Evolutionary conservation across 1,139 yeast species (phyloP).

Genomic region (Tardiomyces depauwii): DNA sequence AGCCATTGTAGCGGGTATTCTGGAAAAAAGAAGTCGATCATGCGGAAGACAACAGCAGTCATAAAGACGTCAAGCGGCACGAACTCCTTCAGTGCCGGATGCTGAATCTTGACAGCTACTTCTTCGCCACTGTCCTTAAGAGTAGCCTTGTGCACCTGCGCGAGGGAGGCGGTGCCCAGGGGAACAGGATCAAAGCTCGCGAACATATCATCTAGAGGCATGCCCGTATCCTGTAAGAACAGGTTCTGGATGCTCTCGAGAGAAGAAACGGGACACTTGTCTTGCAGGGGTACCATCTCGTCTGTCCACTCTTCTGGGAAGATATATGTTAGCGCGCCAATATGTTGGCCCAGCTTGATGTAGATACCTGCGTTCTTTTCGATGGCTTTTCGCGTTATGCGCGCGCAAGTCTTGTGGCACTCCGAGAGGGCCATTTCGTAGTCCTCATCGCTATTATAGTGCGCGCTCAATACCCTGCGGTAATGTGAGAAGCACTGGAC

Average conservation of each 20-base stretch:
- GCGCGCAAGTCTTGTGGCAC: slow-evolving; percentile 69
- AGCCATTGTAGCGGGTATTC: slow-evolving; percentile 91
- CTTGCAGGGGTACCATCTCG: slow-evolving; percentile 89
- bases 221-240: slow-evolving; percentile 57
- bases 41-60: slow-evolving; percentile 63
- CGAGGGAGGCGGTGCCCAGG: slow-evolving; percentile 90
- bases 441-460: slow-evolving; percentile 38
- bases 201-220: slow-evolving; percentile 51
- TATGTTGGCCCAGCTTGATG: slow-evolving; percentile 90
- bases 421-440: slow-evolving; percentile 42
- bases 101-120: slow-evolving; percentile 93
- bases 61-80: slow-evolving; percentile 81
- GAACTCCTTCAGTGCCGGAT: slow-evolving; percentile 76
- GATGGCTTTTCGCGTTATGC: slow-evolving; percentile 65
- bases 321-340: slow-evolving; percentile 82
- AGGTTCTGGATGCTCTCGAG: slow-evolving; percentile 54
- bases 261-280: slow-evolving; percentile 76
- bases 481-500: slow-evolving; percentile 32
- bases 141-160: slow-evolving; percentile 83
- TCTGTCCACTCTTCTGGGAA: slow-evolving; percentile 92
- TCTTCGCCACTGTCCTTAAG: slow-evolving; percentile 48
- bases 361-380: slow-evolving; percentile 86
- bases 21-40: slow-evolving; percentile 75
- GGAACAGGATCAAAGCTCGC: slow-evolving; percentile 59
- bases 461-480: slow-evolving; percentile 40